These are phyloP conservation scores for Trichoderma koningiopsis DNA, from an alignment of 2,329 filamentous ascomycete genomes.

Conservation along the genomic window DNA sequence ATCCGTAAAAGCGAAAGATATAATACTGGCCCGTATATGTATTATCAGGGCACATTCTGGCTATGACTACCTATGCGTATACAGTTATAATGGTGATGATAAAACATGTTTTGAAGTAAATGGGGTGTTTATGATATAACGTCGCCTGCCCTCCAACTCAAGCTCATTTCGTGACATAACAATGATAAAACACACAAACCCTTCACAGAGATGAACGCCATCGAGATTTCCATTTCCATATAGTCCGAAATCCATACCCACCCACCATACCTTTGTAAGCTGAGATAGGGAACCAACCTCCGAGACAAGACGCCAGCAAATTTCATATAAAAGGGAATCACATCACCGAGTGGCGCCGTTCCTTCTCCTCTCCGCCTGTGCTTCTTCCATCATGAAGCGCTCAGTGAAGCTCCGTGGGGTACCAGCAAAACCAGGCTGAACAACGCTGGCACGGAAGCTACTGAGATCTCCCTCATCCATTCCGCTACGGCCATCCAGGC, in stretches of 20 bases:
- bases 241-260: conserved; percentile 30
- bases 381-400: conserved; percentile 52
- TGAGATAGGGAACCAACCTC: conserved; percentile 30
- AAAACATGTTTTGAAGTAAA: conserved; percentile 11
- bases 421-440: conserved; percentile 44
- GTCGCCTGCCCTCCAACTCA: neutral
- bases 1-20: neutral
- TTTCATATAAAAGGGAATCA: conserved; percentile 11
- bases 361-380: conserved; percentile 36
- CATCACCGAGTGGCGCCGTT: conserved; percentile 30
- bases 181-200: conserved; percentile 3
- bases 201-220: conserved; percentile 35
- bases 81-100: conserved; percentile 11
- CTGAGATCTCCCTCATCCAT: conserved; percentile 50
- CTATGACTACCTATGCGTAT: conserved; percentile 19
- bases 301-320: conserved; percentile 32
- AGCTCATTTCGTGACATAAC: conserved; percentile 5
- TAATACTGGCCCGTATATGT: neutral
- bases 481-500: conserved; percentile 53
- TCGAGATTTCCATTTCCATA: conserved; percentile 32
- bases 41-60: neutral
- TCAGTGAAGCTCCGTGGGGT: conserved; percentile 53
- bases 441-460: conserved; percentile 47
- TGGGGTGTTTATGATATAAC: conserved; percentile 1
- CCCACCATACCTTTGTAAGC: conserved; percentile 26